phyloP scores from a whole-genome alignment of 2,329 filamentous ascomycete species.

The Fusarium lateritium region DNA sequence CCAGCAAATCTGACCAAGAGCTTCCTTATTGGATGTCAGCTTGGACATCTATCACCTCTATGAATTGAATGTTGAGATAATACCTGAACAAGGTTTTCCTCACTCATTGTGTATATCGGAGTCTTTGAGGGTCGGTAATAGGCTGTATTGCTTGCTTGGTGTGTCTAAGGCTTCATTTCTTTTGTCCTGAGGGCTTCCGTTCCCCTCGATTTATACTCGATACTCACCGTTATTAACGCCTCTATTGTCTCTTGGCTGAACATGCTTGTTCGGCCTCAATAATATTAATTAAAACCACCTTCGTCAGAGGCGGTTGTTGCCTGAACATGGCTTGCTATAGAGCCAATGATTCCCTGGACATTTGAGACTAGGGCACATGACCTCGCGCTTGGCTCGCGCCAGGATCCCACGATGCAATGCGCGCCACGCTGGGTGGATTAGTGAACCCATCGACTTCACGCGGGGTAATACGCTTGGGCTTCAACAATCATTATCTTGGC shows the following conservation, averaged over 20 bases:
- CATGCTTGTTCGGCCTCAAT: constrained; percentile 3
- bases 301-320: constrained; percentile 43
- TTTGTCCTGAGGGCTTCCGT: neutral
- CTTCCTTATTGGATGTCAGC: constrained; percentile 33
- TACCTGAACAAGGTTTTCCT: constrained; percentile 36
- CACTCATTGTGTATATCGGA: constrained; percentile 10
- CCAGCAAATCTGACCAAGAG: constrained; percentile 56
- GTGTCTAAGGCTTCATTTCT: neutral
- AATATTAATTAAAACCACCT: neutral
- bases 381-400: constrained; percentile 43
- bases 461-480: constrained; percentile 7
- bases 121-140: neutral
- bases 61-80: neutral
- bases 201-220: constrained; percentile 39
- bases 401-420: constrained; percentile 26
- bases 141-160: neutral
- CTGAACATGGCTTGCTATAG: constrained; percentile 39
- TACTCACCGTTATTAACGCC: neutral
- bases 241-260: neutral
- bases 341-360: constrained; percentile 26
- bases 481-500: constrained; percentile 2
- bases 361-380: constrained; percentile 44
- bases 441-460: constrained; percentile 20
- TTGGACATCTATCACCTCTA: neutral
- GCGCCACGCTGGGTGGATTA: constrained; percentile 29